Base-by-base conservation (phyloP, 208 protist genomes). In the Balamuthia mandrillaris region DNA sequence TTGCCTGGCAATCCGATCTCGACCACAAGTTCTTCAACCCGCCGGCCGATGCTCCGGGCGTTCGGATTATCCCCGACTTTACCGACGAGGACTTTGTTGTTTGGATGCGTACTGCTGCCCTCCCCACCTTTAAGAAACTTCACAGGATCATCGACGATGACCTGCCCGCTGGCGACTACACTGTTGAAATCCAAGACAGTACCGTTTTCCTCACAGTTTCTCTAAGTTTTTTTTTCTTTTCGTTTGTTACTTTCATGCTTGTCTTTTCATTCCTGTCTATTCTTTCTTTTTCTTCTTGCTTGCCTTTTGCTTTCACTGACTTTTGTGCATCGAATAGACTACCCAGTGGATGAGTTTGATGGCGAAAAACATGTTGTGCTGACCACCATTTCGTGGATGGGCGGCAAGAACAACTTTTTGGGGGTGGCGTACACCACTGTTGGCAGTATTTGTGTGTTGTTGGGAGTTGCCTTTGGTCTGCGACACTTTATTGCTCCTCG, bases 71-170 rank as follows among this genome's bases (percentile, higher is more conserved):
- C 44, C 54, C 75, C 54, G 39, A 91, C 35, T 88, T 90, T 52
- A 58, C 88, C 49, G 96, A 99, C 92, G 95, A 98, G 86, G 96
- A 99, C 87, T 96, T 99, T 42, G 98, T 99, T 83, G 97, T 99
- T 56, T 99, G 98, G 98, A 97, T 98, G 90, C 93, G 97, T 39
- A 92, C 94, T 7, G 97, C 98, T 9, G 96, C 94, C 21, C 87
- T 98, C 29, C 96, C 98, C 37, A 96, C 84, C 33, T 99, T 99
- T 89, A 95, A 96, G 42, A 99, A 99, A 91, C 95, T 99, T 9
- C 90, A 91, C 89, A 92, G 97, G 44, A 91, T 95, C 51, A 96
- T 98, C 54, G 81, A 95, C 52, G 60, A 81, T 14, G 92, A 95
- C 58, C 87, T 98, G 2, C 4, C 42, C 1, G 65, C 93, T 7